A percentile compares a stretch with the other conserved stretches of the same genome.
phyloP scores from a whole-genome alignment of 2,329 filamentous ascomycete species.

The Amesomyces nigricolor region DNA sequence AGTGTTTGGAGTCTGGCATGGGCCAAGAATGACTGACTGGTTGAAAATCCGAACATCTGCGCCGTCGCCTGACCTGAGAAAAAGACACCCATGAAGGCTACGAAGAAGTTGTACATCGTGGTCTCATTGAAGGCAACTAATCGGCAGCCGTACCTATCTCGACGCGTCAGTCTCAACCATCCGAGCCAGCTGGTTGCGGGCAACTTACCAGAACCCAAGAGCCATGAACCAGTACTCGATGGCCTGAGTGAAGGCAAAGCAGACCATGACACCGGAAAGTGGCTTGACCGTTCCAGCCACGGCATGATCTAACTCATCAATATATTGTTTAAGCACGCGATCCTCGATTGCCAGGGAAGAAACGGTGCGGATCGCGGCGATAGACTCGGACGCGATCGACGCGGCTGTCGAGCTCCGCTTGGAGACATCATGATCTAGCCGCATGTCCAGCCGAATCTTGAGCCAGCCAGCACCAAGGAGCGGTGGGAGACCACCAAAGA shows the following conservation, averaged over 20 bases:
- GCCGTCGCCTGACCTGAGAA: slow-evolving; percentile 39
- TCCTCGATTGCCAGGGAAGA: slow-evolving; percentile 24
- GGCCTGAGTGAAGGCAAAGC: slow-evolving; percentile 33
- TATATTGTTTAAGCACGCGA: slow-evolving; percentile 33
- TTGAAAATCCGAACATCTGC: slow-evolving; percentile 43
- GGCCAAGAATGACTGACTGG: slow-evolving; percentile 26
- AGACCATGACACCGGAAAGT: slow-evolving; percentile 31
- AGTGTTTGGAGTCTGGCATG: slow-evolving; percentile 19
- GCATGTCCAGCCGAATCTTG: slow-evolving; percentile 37
- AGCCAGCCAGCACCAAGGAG: slow-evolving; percentile 35
- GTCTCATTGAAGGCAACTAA: slow-evolving; percentile 37
- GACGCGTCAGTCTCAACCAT: background rate
- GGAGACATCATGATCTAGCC: slow-evolving; percentile 34
- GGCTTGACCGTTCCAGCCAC: slow-evolving; percentile 27
- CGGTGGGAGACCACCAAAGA: slow-evolving; percentile 38
- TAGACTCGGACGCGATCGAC: slow-evolving; percentile 38
- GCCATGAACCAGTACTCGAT: slow-evolving; percentile 39
- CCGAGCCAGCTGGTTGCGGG: background rate
- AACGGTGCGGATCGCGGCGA: slow-evolving; percentile 25
- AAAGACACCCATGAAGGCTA: slow-evolving; percentile 48
- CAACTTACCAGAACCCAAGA: slow-evolving; percentile 36
- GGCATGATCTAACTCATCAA: slow-evolving; percentile 30
- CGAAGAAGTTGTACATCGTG: slow-evolving; percentile 40
- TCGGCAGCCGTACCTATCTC: slow-evolving; percentile 32
- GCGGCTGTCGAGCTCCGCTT: slow-evolving; percentile 35